Evolutionary conservation across 1,139 yeast species (phyloP).

Genomic region (Pneumocystis carinii): DNA sequence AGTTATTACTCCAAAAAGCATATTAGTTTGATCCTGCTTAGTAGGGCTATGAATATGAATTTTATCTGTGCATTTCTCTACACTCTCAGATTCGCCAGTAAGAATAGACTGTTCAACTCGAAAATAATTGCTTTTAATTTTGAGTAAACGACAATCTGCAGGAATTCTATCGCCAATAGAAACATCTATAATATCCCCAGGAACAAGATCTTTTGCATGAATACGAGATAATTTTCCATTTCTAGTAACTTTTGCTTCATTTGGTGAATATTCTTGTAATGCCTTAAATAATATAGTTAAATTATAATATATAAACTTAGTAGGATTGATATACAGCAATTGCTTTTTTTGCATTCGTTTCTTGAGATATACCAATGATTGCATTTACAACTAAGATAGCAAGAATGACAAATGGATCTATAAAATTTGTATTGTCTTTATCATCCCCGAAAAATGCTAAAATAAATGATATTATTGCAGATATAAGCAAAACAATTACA

Average conservation of each 20-base stretch:
- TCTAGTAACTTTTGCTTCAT: conserved; percentile 38
- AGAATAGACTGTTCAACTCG: conserved; percentile 39
- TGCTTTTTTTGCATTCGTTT: conserved; percentile 30
- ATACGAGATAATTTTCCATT: conserved; percentile 45
- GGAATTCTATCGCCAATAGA: conserved; percentile 69
- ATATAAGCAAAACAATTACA: conserved; percentile 26
- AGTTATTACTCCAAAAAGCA: neutral
- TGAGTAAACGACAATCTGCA: conserved; percentile 54
- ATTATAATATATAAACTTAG: neutral
- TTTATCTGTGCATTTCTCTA: neutral
- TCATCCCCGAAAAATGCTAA: conserved; percentile 26
- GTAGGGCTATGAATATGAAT: neutral
- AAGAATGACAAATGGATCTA: conserved; percentile 29
- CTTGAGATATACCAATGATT: conserved; percentile 31
- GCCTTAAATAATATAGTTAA: conserved; percentile 13
- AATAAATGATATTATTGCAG: conserved; percentile 28
- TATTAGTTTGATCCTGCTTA: conserved; percentile 25
- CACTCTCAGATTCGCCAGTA: conserved; percentile 38
- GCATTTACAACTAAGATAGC: conserved; percentile 28
- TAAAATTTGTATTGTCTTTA: conserved; percentile 24
- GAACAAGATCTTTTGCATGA: conserved; percentile 56
- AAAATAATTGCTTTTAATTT: conserved; percentile 14
- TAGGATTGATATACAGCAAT: conserved; percentile 20
- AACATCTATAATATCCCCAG: conserved; percentile 56
- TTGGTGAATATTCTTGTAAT: conserved; percentile 24